phyloP scores from a whole-genome alignment of 805 yeast species.

The Wickerhamomyces ciferrii region DNA sequence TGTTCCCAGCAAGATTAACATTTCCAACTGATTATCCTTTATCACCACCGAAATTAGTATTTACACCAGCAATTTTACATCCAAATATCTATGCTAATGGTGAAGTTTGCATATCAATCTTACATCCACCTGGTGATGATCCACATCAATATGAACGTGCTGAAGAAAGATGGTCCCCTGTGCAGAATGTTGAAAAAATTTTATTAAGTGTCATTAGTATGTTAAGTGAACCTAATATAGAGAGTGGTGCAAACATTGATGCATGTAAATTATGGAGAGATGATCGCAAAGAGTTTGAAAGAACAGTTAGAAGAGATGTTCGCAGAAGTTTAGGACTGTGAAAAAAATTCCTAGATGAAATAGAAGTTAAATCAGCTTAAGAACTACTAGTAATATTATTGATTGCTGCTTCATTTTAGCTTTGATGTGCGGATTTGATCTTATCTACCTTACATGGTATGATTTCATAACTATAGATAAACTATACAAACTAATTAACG shows the following conservation, averaged over 20 bases:
- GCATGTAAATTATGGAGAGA: conserved; percentile 89
- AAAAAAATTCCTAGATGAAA: not conserved
- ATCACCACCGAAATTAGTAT: conserved; percentile 71
- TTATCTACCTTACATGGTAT: not conserved
- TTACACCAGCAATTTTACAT: conserved; percentile 80
- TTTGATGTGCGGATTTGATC: not conserved
- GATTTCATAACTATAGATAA: not conserved
- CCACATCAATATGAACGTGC: conserved; percentile 94
- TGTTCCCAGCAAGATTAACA: conserved; percentile 68
- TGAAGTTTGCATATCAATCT: conserved; percentile 89
- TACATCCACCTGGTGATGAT: conserved; percentile 96
- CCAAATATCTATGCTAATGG: conserved; percentile 95
- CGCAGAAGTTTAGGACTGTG: conserved; percentile 66
- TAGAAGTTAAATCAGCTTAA: no score
- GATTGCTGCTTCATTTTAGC: no score
- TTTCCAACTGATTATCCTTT: conserved; percentile 82
- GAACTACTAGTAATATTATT: no score
- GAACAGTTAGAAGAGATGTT: conserved; percentile 62
- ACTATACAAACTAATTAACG: not conserved
- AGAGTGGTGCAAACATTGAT: conserved; percentile 88
- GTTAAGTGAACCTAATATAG: conserved; percentile 96
- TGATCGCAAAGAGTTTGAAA: conserved; percentile 60
- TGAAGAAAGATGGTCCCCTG: conserved; percentile 97
- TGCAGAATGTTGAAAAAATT: conserved; percentile 96
- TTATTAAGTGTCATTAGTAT: conserved; percentile 88